Conservation (phyloP, 2,329 filamentous ascomycete species). For the Diaporthe eres region DNA sequence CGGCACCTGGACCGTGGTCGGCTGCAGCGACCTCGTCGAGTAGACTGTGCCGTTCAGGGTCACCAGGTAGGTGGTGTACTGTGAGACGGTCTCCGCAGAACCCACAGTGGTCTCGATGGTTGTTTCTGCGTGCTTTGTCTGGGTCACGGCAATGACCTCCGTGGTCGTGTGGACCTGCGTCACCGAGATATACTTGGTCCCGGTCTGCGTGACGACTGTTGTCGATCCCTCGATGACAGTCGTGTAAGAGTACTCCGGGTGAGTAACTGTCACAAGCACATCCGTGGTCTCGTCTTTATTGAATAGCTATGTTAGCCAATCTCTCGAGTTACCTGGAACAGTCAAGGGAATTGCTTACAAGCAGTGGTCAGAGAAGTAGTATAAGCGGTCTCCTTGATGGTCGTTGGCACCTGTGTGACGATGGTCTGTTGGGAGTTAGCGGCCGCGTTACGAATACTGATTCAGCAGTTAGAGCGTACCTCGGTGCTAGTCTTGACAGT, state of each 20-base stretch:
- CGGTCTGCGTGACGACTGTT: constrained; percentile 58
- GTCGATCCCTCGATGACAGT: constrained; percentile 59
- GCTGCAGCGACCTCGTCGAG: constrained; percentile 45
- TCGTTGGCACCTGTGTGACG: constrained; percentile 42
- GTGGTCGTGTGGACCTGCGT: constrained; percentile 50
- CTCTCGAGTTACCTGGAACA: neutral
- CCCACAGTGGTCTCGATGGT: constrained; percentile 57
- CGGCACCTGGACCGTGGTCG: constrained; percentile 50
- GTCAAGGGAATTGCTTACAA: neutral
- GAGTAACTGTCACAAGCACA: constrained; percentile 56
- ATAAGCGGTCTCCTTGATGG: constrained; percentile 47
- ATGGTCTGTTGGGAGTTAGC: constrained; percentile 34
- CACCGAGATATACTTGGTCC: constrained; percentile 56
- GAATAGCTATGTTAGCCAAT: constrained; percentile 26
- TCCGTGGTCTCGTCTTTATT: constrained; percentile 52
- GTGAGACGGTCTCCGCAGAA: constrained; percentile 51
- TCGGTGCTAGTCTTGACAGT: constrained; percentile 41
- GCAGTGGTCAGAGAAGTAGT: constrained; percentile 53
- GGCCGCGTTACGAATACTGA: neutral
- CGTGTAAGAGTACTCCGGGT: constrained; percentile 57
- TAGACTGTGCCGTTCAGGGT: constrained; percentile 49
- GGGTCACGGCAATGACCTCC: constrained; percentile 57
- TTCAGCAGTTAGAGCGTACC: neutral
- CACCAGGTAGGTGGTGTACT: constrained; percentile 53
- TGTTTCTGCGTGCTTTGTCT: constrained; percentile 55